A percentile compares a stretch with the other conserved stretches of the same genome.
These are phyloP conservation scores for Sphagnum fallax DNA, from an alignment of 228 moss, liverwort and hornwort genomes.

Conservation along the genomic window DNA sequence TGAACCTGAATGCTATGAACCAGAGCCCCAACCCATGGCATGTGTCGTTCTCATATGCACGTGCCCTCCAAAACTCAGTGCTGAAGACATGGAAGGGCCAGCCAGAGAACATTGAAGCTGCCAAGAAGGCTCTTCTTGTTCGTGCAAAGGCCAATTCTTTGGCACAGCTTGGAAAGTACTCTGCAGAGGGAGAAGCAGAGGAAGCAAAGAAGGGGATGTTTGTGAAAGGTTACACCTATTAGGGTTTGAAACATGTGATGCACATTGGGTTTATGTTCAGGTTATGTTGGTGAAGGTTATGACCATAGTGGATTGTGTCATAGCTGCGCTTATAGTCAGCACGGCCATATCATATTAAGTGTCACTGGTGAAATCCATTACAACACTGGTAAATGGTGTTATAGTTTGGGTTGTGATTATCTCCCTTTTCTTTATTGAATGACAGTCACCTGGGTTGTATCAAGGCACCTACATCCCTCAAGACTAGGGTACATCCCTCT, in stretches of 20 bases:
- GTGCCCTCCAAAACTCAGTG: slow-evolving; percentile 64
- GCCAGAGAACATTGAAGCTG: slow-evolving; percentile 56
- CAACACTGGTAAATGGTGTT: too few species aligned
- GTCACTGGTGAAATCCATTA: too few species aligned
- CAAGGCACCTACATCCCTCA: too few species aligned
- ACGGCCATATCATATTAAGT: too few species aligned
- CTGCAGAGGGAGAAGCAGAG: slow-evolving; percentile 54
- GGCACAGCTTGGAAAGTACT: slow-evolving; percentile 61
- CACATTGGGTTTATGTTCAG: too few species aligned
- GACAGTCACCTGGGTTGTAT: too few species aligned
- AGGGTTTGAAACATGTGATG: background rate
- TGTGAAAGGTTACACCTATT: slow-evolving; percentile 56
- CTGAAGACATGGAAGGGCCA: slow-evolving; percentile 65
- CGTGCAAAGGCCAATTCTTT: slow-evolving; percentile 58
- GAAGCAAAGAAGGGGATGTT: slow-evolving; percentile 68
- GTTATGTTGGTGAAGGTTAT: too few species aligned
- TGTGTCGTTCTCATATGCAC: slow-evolving; percentile 59
- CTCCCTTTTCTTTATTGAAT: too few species aligned
- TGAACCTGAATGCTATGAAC: slow-evolving; percentile 63
- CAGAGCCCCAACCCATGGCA: slow-evolving; percentile 67
- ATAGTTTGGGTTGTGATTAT: too few species aligned
- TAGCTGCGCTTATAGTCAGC: too few species aligned
- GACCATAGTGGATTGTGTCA: too few species aligned
- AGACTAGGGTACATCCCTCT: too few species aligned
- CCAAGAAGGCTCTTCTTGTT: slow-evolving; percentile 48